Evolutionary conservation across 2,329 filamentous ascomycete genomes (phyloP).

Genomic region (Westerdykella sp.): DNA sequence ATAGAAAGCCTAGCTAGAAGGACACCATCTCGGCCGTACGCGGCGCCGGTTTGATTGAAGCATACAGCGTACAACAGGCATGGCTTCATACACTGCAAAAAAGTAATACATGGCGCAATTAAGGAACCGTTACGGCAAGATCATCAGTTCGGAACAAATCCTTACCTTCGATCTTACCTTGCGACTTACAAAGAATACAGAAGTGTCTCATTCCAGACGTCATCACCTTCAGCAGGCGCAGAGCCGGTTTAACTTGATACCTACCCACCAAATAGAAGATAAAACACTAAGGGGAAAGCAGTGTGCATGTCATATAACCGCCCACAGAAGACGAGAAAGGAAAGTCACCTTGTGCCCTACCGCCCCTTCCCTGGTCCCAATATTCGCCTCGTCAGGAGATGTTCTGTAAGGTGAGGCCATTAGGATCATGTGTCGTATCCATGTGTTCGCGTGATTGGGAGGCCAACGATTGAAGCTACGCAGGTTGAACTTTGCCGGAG

Average conservation of each 20-base stretch:
- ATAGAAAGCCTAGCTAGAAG: no score
- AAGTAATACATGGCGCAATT: no score
- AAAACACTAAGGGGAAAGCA: conserved; percentile 6
- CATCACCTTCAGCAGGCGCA: not conserved
- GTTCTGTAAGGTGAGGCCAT: no score
- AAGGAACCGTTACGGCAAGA: conserved; percentile 17
- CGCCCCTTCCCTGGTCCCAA: conserved; percentile 1
- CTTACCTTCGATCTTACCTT: conserved; percentile 30
- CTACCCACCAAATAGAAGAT: conserved; percentile 13
- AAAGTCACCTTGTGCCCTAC: conserved; percentile 24
- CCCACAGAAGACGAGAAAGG: conserved; percentile 4
- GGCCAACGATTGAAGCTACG: no score
- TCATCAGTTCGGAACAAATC: conserved; percentile 20
- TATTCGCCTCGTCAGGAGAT: no score
- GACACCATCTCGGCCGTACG: no score
- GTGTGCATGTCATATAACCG: conserved; percentile 9
- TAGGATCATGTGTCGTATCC: no score
- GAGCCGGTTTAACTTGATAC: conserved; percentile 21
- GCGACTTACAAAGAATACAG: conserved; percentile 1
- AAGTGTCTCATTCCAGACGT: not conserved
- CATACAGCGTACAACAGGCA: no score
- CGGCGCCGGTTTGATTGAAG: no score
- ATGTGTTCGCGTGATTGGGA: no score
- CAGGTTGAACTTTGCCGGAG: no score
- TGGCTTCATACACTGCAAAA: no score